These are phyloP conservation scores for Penicillium robsamsonii DNA, from an alignment of 495 filamentous ascomycete genomes.

Conservation along the genomic window DNA sequence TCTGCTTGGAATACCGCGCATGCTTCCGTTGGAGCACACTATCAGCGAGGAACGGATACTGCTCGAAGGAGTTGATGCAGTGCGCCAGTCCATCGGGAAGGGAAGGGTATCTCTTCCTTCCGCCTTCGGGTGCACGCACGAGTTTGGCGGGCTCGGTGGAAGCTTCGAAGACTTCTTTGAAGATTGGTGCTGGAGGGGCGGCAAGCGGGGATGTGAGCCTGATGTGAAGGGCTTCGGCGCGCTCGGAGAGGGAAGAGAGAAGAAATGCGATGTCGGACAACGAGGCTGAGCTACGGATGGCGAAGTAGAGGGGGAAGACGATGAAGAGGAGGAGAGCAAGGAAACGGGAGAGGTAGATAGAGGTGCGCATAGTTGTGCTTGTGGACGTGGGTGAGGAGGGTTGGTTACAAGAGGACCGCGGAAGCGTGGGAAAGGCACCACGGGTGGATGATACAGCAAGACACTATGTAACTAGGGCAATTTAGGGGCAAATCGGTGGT, in stretches of 20 bases:
- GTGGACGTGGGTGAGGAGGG: background rate
- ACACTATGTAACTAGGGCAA: background rate
- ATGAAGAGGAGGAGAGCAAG: background rate
- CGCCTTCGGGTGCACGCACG: no score
- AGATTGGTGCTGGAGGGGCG: background rate
- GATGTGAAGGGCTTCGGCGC: background rate
- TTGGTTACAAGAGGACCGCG: background rate
- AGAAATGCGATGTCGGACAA: background rate
- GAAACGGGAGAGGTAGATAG: background rate
- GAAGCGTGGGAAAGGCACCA: no score
- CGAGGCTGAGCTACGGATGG: background rate
- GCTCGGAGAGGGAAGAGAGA: background rate
- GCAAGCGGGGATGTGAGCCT: background rate
- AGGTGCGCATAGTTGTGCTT: background rate
- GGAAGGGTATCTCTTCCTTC: background rate
- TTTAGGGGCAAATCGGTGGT: background rate
- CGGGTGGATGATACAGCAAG: background rate
- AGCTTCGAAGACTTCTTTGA: background rate
- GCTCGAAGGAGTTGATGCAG: background rate
- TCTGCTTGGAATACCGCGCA: background rate
- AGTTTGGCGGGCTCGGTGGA: no score
- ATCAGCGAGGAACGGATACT: background rate
- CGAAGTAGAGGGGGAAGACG: background rate
- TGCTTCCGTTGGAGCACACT: background rate
- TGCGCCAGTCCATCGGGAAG: background rate